A percentile compares a stretch with the other conserved stretches of the same genome.
Conservation (phyloP, 768 basidiomycete species). For the Polyporus arcularius region DNA sequence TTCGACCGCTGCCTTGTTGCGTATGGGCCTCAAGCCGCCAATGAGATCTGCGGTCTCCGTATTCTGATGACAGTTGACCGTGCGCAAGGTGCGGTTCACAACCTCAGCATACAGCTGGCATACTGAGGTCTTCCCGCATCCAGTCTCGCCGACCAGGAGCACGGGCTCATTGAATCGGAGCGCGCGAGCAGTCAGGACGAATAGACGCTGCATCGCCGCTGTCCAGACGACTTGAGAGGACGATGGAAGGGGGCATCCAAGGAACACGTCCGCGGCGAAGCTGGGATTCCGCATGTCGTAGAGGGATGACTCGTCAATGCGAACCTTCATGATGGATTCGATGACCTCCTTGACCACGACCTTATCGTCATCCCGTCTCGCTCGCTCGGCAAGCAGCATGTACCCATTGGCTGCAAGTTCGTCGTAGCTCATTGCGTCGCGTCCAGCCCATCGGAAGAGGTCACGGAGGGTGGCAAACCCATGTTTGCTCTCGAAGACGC, state of each 20-base stretch:
- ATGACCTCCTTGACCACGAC: slow-evolving; percentile 89
- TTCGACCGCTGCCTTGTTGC: slow-evolving; percentile 65
- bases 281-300: slow-evolving; percentile 57
- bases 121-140: slow-evolving; percentile 96
- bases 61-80: slow-evolving; percentile 95
- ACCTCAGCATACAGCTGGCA: slow-evolving; percentile 86
- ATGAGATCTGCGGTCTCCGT: slow-evolving; percentile 98
- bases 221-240: slow-evolving; percentile 81
- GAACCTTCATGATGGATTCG: slow-evolving; percentile 85
- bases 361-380: slow-evolving; percentile 84
- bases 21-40: slow-evolving; percentile 86
- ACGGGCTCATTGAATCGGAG: slow-evolving; percentile 92
- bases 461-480: slow-evolving; percentile 97
- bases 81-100: slow-evolving; percentile 56
- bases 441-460: slow-evolving; percentile 94
- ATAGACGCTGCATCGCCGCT: slow-evolving; percentile 86
- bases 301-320: slow-evolving; percentile 68
- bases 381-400: slow-evolving; percentile 94
- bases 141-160: slow-evolving; percentile 94
- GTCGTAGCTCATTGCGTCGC: slow-evolving; percentile 87
- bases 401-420: slow-evolving; percentile 95
- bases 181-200: slow-evolving; percentile 81
- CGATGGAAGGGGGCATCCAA: slow-evolving; percentile 57
- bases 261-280: slow-evolving; percentile 44
- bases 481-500: slow-evolving; percentile 97